Evolutionary conservation across 805 yeast species (phyloP).

Genomic region (Myxozyma kluyveri): DNA sequence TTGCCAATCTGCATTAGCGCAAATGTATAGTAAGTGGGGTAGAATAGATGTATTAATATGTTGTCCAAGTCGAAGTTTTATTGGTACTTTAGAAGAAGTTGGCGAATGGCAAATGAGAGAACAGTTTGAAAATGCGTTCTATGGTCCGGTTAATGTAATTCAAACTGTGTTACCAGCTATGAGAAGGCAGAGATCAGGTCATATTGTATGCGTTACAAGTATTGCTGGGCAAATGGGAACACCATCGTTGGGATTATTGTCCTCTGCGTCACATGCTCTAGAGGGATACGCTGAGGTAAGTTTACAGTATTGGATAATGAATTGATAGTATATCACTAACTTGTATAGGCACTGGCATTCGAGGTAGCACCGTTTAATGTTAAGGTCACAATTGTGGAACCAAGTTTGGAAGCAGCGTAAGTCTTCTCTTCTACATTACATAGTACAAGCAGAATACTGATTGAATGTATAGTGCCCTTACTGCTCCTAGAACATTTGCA

Average conservation of each 20-base stretch:
- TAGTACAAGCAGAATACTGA: neutral
- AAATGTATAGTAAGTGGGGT: conserved; percentile 19
- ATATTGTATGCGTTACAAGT: conserved; percentile 35
- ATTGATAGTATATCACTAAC: neutral
- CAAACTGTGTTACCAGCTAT: conserved; percentile 34
- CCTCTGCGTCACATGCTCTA: conserved; percentile 36
- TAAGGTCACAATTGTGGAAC: conserved; percentile 36
- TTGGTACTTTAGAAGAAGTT: conserved; percentile 31
- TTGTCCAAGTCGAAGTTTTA: conserved; percentile 13
- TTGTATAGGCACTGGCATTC: conserved; percentile 32
- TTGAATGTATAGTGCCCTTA: conserved; percentile 8
- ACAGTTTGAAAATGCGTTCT: conserved; percentile 28
- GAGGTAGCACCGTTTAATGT: conserved; percentile 34
- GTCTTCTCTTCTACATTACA: conserved; percentile 5
- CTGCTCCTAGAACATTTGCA: conserved; percentile 26
- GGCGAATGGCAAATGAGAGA: conserved; percentile 31
- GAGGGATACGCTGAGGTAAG: conserved; percentile 37
- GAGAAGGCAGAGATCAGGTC: conserved; percentile 33
- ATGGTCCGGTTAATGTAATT: conserved; percentile 33
- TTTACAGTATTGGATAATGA: neutral
- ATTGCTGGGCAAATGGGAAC: conserved; percentile 35
- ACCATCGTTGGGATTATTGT: conserved; percentile 33
- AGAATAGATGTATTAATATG: conserved; percentile 27
- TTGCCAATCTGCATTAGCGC: conserved; percentile 30
- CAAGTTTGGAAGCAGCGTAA: conserved; percentile 32